phyloP scores from a whole-genome alignment of 163 green algal species.

The Volvox carteri region DNA sequence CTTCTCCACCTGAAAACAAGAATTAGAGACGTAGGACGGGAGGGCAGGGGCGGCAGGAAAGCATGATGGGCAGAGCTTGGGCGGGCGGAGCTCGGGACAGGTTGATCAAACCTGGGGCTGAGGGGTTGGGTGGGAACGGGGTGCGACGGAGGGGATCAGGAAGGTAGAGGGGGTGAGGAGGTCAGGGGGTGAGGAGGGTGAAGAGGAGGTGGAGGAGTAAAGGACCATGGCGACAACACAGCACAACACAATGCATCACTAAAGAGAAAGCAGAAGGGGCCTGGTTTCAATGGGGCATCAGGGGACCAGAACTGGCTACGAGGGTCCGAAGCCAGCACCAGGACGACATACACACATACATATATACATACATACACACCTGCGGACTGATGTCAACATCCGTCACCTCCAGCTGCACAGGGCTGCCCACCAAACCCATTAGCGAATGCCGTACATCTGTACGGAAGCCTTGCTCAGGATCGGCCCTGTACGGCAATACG shows the following conservation, averaged over 20 bases:
- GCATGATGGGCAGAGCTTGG: too few relatives aligned
- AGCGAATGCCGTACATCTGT: conserved; percentile 40
- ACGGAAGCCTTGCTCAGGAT: conserved; percentile 22
- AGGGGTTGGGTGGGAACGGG: background rate
- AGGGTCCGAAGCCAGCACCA: too few relatives aligned
- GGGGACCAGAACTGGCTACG: too few relatives aligned
- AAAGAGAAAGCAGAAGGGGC: too few relatives aligned
- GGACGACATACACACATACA: background rate
- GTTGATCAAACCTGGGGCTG: too few relatives aligned
- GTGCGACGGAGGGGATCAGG: background rate
- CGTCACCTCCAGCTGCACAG: conserved; percentile 60
- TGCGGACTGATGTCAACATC: conserved; percentile 53
- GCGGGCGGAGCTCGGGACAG: background rate
- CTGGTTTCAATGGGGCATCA: too few relatives aligned
- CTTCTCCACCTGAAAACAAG: conserved; percentile 35
- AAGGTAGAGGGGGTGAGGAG: background rate
- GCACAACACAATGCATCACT: too few relatives aligned
- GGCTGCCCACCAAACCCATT: conserved; percentile 46
- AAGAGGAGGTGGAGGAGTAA: too few relatives aligned
- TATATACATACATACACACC: conserved; percentile 1
- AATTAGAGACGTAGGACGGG: background rate
- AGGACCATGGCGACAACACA: too few relatives aligned
- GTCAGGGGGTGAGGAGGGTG: too few relatives aligned
- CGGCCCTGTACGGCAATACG: conserved; percentile 17
- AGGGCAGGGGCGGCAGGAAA: background rate